phyloP scores from a whole-genome alignment of 2,329 filamentous ascomycete genomes.

The Geosmithia morbida region DNA sequence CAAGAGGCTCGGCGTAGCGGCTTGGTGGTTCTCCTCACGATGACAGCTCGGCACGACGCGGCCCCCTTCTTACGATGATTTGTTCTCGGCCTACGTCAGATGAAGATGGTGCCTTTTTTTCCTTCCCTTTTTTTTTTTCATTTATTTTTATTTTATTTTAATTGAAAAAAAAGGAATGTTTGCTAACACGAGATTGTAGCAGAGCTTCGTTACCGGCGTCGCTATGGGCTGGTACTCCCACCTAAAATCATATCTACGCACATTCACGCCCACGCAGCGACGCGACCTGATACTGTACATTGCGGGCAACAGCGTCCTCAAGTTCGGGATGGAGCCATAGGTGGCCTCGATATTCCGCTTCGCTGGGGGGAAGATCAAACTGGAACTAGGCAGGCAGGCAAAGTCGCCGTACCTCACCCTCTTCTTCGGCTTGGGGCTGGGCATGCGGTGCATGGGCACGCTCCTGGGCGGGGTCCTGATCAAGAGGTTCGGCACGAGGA shows the following conservation, averaged over 20 bases:
- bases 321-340: constrained; percentile 35
- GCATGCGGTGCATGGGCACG: constrained; percentile 32
- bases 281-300: constrained; percentile 31
- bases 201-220: background rate
- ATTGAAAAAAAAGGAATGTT: no score
- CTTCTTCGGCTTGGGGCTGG: constrained; percentile 32
- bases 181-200: background rate
- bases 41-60: background rate
- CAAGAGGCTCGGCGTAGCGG: background rate
- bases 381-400: background rate
- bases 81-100: background rate
- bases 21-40: background rate
- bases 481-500: constrained; percentile 29
- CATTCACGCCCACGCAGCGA: constrained; percentile 19
- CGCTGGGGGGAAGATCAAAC: constrained; percentile 32
- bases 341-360: constrained; percentile 33
- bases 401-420: constrained; percentile 32
- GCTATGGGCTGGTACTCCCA: background rate
- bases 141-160: no score
- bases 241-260: background rate
- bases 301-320: constrained; percentile 34
- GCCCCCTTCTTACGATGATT: background rate
- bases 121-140: no score
- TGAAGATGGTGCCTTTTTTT: background rate
- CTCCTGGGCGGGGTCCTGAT: constrained; percentile 35